phyloP scores from a whole-genome alignment of 768 basidiomycete species.

The Kwoniella dejecticola region DNA sequence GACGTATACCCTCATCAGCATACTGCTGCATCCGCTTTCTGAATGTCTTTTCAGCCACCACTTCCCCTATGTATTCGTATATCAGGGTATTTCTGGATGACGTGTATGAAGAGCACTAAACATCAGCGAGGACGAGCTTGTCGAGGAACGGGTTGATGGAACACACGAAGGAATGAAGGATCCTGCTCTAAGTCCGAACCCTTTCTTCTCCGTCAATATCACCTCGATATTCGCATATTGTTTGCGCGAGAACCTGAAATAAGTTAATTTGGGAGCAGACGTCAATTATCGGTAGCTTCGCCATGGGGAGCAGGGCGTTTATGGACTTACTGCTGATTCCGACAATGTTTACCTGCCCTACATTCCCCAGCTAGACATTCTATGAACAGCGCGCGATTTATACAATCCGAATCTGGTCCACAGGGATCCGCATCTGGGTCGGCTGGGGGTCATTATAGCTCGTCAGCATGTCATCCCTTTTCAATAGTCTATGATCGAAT shows the following conservation, averaged over 20 bases:
- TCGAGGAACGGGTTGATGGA: too few relatives aligned
- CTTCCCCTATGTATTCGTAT: slow-evolving; percentile 97
- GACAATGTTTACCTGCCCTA: slow-evolving; percentile 75
- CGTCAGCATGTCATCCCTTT: too few relatives aligned
- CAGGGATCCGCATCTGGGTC: slow-evolving; percentile 69
- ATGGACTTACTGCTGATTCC: slow-evolving; percentile 80
- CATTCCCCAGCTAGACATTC: slow-evolving; percentile 93
- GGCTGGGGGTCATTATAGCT: slow-evolving; percentile 58
- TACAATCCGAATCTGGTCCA: slow-evolving; percentile 86
- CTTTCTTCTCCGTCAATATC: slow-evolving; percentile 92
- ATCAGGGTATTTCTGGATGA: slow-evolving; percentile 78
- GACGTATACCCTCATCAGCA: slow-evolving; percentile 85
- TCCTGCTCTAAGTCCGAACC: slow-evolving; percentile 84
- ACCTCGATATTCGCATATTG: slow-evolving; percentile 85
- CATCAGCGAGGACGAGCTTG: too few relatives aligned
- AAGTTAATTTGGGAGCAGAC: slow-evolving; percentile 2
- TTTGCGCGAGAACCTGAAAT: slow-evolving; percentile 77
- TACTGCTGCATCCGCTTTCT: slow-evolving; percentile 93
- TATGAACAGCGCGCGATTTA: slow-evolving; percentile 94
- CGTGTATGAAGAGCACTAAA: too few relatives aligned
- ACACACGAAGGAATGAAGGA: slow-evolving; percentile 57
- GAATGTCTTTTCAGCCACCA: slow-evolving; percentile 82
- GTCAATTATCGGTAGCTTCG: not conserved
- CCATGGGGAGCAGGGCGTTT: not conserved
- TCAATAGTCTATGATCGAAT: too few relatives aligned